Percentiles rank a stretch among this genome's conserved stretches.
phyloP scores from a whole-genome alignment of 2,329 filamentous ascomycete genomes.

The Phyllosticta citriasiana region DNA sequence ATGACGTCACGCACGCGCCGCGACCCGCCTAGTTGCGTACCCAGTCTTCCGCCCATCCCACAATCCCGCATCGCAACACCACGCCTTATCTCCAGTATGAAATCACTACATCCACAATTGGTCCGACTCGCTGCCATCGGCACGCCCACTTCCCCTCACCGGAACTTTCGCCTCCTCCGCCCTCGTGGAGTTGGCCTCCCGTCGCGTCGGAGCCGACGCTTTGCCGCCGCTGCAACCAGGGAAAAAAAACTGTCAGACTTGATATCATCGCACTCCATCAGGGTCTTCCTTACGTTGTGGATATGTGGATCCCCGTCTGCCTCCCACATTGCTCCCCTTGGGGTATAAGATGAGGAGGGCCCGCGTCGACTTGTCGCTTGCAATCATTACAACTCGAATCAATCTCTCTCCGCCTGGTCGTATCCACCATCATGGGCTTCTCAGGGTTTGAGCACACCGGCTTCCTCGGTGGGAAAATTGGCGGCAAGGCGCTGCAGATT shows the following conservation, averaged over 20 bases:
- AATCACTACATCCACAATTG: slow-evolving; percentile 9
- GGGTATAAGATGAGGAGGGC: background rate
- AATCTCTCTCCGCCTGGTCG: background rate
- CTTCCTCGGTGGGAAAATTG: slow-evolving; percentile 8
- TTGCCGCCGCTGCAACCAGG: background rate
- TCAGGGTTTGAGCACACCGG: slow-evolving; percentile 7
- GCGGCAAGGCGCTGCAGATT: slow-evolving; percentile 20
- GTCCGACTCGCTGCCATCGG: background rate
- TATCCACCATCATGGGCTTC: slow-evolving; percentile 3
- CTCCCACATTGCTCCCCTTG: background rate
- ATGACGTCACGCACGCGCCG: slow-evolving; percentile 5
- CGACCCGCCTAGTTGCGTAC: slow-evolving; percentile 4
- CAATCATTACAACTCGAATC: background rate
- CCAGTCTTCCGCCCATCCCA: background rate
- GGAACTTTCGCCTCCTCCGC: background rate
- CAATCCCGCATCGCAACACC: background rate
- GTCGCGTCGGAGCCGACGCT: background rate
- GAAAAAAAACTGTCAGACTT: slow-evolving; percentile 2
- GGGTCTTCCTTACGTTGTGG: slow-evolving; percentile 3
- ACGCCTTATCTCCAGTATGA: slow-evolving; percentile 7
- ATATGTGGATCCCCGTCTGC: background rate
- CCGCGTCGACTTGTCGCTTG: background rate
- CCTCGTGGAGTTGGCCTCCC: background rate
- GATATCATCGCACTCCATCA: slow-evolving; percentile 7
- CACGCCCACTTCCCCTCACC: background rate